phyloP scores from a whole-genome alignment of 2,329 filamentous ascomycete genomes.

The Lachnellula subtilissima region DNA sequence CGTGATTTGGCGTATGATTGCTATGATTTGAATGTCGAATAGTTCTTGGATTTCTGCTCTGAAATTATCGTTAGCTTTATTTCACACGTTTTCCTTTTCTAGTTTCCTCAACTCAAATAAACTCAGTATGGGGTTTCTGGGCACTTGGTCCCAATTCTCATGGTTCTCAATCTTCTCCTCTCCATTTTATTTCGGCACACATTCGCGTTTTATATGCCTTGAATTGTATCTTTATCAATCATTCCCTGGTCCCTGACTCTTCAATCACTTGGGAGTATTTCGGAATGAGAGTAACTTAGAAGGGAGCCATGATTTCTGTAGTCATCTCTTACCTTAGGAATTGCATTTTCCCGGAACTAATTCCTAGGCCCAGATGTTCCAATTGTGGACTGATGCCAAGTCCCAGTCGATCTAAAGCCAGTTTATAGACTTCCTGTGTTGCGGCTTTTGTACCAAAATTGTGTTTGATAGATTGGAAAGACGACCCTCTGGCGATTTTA shows the following conservation, averaged over 20 bases:
- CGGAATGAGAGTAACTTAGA: too few species aligned
- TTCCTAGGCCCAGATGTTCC: constrained; percentile 34
- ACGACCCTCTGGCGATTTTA: constrained; percentile 36
- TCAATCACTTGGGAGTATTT: not conserved
- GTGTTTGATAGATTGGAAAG: constrained; percentile 37
- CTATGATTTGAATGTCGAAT: constrained; percentile 40
- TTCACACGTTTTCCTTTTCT: not conserved
- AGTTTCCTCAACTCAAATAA: not conserved
- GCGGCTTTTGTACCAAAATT: constrained; percentile 43
- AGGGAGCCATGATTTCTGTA: not conserved
- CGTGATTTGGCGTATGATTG: constrained; percentile 29
- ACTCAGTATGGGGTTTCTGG: too few species aligned
- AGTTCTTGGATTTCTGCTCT: constrained; percentile 41
- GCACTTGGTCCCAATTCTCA: too few species aligned
- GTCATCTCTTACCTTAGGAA: not conserved
- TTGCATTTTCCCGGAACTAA: constrained; percentile 34
- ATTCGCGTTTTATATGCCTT: too few species aligned
- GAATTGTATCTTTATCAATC: too few species aligned
- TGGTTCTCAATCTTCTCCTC: too few species aligned
- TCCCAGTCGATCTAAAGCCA: constrained; percentile 41
- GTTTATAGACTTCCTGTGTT: constrained; percentile 37
- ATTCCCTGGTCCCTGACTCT: not conserved
- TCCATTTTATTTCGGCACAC: too few species aligned
- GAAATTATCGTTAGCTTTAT: not conserved
- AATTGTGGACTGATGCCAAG: constrained; percentile 30